Evolutionary conservation across 2,329 filamentous ascomycete genomes (phyloP), one percentile per base, ranked within the genome.

Genomic region (Orbilia javanica): DNA sequence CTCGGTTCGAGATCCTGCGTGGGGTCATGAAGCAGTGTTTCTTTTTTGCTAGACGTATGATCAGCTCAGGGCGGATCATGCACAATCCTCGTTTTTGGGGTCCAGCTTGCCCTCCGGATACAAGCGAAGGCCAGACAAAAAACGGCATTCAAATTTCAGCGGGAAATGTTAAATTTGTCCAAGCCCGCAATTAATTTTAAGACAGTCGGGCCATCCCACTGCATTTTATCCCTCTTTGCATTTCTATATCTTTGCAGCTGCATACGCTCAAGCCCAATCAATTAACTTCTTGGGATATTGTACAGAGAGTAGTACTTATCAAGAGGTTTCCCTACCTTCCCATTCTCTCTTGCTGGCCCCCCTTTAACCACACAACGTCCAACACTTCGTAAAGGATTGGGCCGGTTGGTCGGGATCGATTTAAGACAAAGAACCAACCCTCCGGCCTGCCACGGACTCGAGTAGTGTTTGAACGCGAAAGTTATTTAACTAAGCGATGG

Each of bases 1-100:
- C 60, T 77, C 73, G 73, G 66, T 70, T 77, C 73, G 73, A 70
- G 73, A 71, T 77, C 66, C 73, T 77, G 67, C 73, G 73, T 77
- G 73, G 73, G 72, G 65, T 65, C 29, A 66, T 68, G 73, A 71
- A 77, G 65, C 73, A 42, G 64, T 70, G 31, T 77, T 77, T 77
- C 66, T 50, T 77, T 77, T 65, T 71, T 77, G 42, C 57, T 27
- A 48, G 36, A 66, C 44, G 60, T 62, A 73, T 39, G 57, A 44
- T 60, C 69, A 60, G 55, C 55, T 60, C 55, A 66, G 42, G 69
- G 69, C 60, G 31, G 60, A 73, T 73, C 39, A 73, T 73, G 60
- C 69, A 66, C 44, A 66, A 46, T 73, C 60, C 69, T 66, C 69
- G 57, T 72, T 73, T 65, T 66, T 66, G 34, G 69, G 69, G 57